Percentiles rank a stretch among this genome's conserved stretches.
Conservation (phyloP, 805 yeast species). For the Cyberlindnera xishuangbannaensis region DNA sequence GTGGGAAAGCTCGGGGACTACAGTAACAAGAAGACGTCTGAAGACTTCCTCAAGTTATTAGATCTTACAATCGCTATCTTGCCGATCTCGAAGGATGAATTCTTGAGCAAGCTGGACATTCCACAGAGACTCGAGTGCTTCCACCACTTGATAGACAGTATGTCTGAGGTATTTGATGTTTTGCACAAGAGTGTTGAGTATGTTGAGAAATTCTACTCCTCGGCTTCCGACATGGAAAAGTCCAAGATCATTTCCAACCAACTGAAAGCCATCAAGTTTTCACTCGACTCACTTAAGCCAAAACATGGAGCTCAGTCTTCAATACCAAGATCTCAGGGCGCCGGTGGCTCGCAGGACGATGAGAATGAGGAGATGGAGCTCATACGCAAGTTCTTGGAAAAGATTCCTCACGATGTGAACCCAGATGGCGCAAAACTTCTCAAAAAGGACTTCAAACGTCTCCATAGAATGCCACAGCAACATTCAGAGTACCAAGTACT, state of each 20-base stretch:
- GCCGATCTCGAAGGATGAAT: constrained; percentile 41
- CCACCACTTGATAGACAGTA: constrained; percentile 27
- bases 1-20: constrained; percentile 17
- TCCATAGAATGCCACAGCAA: constrained; percentile 45
- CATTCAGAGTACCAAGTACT: constrained; percentile 62
- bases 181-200: constrained; percentile 27
- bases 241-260: constrained; percentile 52
- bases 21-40: constrained; percentile 16
- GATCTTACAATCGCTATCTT: constrained; percentile 47
- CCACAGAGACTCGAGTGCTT: constrained; percentile 31
- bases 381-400: constrained; percentile 27
- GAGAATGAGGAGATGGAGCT: constrained; percentile 35
- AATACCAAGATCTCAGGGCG: constrained; percentile 2
- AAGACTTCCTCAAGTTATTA: constrained; percentile 27
- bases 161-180: constrained; percentile 37
- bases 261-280: constrained; percentile 42
- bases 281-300: constrained; percentile 42
- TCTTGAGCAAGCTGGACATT: constrained; percentile 31
- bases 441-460: constrained; percentile 47
- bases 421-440: constrained; percentile 38
- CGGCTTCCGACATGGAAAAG: constrained; percentile 45
- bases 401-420: constrained; percentile 26
- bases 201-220: constrained; percentile 42
- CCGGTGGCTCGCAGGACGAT: constrained; percentile 9
- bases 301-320: constrained; percentile 4